Base-by-base conservation (phyloP, 768 basidiomycete genomes). In the Suillus brevipes region DNA sequence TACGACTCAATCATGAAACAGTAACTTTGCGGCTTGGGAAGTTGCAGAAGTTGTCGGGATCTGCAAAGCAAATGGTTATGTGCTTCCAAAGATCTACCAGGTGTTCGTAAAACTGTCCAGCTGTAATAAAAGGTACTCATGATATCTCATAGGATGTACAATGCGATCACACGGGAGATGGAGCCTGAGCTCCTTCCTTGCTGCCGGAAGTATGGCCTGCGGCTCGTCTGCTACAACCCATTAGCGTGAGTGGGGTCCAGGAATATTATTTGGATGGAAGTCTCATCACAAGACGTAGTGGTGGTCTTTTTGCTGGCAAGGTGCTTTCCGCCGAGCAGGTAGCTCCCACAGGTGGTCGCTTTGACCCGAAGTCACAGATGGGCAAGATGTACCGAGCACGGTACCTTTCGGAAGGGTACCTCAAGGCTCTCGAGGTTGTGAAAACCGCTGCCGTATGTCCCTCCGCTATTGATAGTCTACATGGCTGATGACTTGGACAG, bases 11-110 rank as follows among this genome's bases (percentile, higher is more conserved):
- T 2, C 28, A 59, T 8, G 6, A 5, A 31, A 59, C 18, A 59
- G 87, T 69, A 89, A 89, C 72, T 89, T 78, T 49, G 64, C 73
- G 1, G 81, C 86, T 0, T 88, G 85, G 84, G 86, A 89, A 72
- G 82, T 80, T 16, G 85, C 86, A 4, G 86, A 87, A 68, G 80
- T 88, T 31, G 83, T 87, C 1, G 78, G 80, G 0, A 87, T 88
- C 36, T 87, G 85, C 73, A 83, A 78, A 59, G 76, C 78, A 4
- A 84, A 86, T 25, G 82, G 82, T 2, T 88, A 81, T 66, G 80
- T 87, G 14, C 76, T 80, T 66, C 87, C 87, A 3, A 84, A 81
- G 31, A 83, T 82, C 6, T 88, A 88, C 66, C 82, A 85, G 74
- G 85, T 83, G 77, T 84, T 75, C 14, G 79, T 80, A 7, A 16